A percentile compares a stretch with the other conserved stretches of the same genome.
These are phyloP conservation scores for Pleurotus giganteus DNA, from an alignment of 768 basidiomycete species.

Conservation along the genomic window DNA sequence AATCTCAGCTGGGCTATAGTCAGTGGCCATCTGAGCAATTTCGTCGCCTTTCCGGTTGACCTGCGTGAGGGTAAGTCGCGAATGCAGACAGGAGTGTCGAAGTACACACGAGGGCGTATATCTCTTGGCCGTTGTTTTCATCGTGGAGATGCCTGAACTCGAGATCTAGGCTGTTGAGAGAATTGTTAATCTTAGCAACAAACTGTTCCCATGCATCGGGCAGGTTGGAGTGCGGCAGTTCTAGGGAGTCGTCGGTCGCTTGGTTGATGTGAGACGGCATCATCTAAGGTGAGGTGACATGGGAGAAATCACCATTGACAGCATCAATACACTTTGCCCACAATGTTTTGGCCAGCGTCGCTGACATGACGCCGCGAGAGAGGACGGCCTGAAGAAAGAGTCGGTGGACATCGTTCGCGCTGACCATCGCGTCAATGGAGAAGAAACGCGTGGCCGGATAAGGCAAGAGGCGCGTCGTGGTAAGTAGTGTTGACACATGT, in stretches of 20 bases:
- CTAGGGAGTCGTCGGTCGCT: constrained; percentile 56
- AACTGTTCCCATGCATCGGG: constrained; percentile 59
- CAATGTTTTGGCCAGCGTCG: constrained; percentile 58
- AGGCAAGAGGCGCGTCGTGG: neutral
- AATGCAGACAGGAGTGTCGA: neutral
- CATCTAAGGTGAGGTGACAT: neutral
- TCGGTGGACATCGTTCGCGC: constrained; percentile 63
- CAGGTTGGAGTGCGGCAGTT: constrained; percentile 37
- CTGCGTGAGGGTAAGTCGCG: constrained; percentile 34
- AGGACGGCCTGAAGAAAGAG: constrained; percentile 80
- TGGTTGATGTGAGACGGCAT: constrained; percentile 13
- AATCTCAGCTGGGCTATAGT: constrained; percentile 77
- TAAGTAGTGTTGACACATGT: neutral
- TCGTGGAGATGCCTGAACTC: constrained; percentile 66
- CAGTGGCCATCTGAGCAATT: constrained; percentile 81
- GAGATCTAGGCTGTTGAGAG: constrained; percentile 68
- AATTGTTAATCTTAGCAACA: constrained; percentile 54
- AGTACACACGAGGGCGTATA: constrained; percentile 67
- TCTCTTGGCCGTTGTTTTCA: constrained; percentile 59
- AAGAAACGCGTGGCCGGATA: constrained; percentile 3
- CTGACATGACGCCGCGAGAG: constrained; percentile 67
- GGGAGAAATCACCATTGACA: constrained; percentile 54
- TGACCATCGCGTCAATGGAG: constrained; percentile 31
- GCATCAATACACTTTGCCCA: constrained; percentile 68
- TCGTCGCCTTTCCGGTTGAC: constrained; percentile 81